Percentiles rank a stretch among this genome's conserved stretches.
Conservation (phyloP, 192 early-diverging fungal genomes). For the Mortierella antarctica region DNA sequence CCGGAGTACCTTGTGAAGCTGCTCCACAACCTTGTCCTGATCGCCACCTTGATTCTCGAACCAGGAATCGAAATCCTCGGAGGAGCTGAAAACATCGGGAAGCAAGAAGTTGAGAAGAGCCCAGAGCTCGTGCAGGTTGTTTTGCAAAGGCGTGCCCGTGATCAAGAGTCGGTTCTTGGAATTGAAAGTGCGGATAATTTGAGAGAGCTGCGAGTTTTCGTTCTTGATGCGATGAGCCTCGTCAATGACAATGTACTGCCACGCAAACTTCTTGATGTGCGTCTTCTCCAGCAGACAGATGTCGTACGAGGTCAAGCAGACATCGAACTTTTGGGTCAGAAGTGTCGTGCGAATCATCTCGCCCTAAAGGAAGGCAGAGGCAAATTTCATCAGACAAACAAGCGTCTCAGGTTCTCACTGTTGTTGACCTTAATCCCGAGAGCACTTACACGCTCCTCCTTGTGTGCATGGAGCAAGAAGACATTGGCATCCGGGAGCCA, state of each 20-base stretch:
- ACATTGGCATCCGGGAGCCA: constrained; percentile 93
- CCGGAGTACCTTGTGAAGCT: constrained; percentile 76
- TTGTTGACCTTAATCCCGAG: not conserved
- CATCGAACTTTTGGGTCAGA: constrained; percentile 79
- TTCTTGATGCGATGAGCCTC: constrained; percentile 99
- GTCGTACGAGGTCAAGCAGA: constrained; percentile 97
- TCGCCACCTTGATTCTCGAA: constrained; percentile 82
- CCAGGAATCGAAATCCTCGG: constrained; percentile 96
- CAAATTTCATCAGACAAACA: not conserved
- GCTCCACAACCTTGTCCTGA: constrained; percentile 71
- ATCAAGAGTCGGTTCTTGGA: constrained; percentile 91
- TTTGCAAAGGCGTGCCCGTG: constrained; percentile 96
- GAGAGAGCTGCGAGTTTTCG: constrained; percentile 95
- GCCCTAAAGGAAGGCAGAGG: constrained; percentile 38
- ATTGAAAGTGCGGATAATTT: constrained; percentile 92
- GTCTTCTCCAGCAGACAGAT: constrained; percentile 93
- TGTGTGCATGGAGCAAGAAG: constrained; percentile 92
- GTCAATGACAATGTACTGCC: constrained; percentile 95
- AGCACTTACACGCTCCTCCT: constrained; percentile 76
- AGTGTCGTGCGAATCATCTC: constrained; percentile 67
- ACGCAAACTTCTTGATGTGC: constrained; percentile 85
- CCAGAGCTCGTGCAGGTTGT: constrained; percentile 99
- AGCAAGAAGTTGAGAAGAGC: constrained; percentile 96
- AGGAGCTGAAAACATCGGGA: constrained; percentile 95
- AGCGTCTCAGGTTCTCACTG: not conserved